A percentile compares a stretch with the other conserved stretches of the same genome.
Conservation (phyloP, 2,329 filamentous ascomycete species). For the Fusarium liriodendri region DNA sequence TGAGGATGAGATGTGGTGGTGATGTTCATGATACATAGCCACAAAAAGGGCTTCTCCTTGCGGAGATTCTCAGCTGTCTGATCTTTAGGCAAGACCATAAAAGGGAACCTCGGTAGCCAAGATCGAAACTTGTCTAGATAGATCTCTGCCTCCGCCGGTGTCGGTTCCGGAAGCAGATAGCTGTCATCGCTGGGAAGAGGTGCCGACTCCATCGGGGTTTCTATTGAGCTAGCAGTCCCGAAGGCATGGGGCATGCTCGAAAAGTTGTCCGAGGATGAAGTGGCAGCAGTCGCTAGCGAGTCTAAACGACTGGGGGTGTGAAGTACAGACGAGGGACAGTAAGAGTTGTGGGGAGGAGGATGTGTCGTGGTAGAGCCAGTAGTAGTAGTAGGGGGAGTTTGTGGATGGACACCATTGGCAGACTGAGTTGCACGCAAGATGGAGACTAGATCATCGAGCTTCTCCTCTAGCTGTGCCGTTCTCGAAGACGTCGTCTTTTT, state of each 20-base stretch:
- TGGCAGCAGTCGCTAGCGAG: slow-evolving; percentile 51
- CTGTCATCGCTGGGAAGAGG: slow-evolving; percentile 30
- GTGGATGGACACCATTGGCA: slow-evolving; percentile 23
- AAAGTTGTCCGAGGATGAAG: slow-evolving; percentile 41
- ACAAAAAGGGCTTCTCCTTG: slow-evolving; percentile 59
- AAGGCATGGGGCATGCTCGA: slow-evolving; percentile 19
- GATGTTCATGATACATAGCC: slow-evolving; percentile 61
- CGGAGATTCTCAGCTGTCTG: slow-evolving; percentile 54
- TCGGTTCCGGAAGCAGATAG: slow-evolving; percentile 44
- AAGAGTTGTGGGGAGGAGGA: slow-evolving; percentile 11
- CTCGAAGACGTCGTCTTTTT: slow-evolving; percentile 50
- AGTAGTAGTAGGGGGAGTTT: slow-evolving; percentile 14
- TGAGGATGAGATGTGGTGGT: slow-evolving; percentile 55
- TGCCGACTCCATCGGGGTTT: slow-evolving; percentile 10
- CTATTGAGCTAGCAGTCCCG: slow-evolving; percentile 4
- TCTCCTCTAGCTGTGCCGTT: slow-evolving; percentile 61
- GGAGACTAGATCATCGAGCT: slow-evolving; percentile 60
- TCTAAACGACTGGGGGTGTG: slow-evolving; percentile 48
- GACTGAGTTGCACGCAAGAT: slow-evolving; percentile 53
- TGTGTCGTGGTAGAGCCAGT: slow-evolving; percentile 6
- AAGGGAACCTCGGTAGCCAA: slow-evolving; percentile 58
- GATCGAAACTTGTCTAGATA: slow-evolving; percentile 55
- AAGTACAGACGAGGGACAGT: slow-evolving; percentile 17
- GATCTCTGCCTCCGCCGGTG: slow-evolving; percentile 52
- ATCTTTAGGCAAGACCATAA: slow-evolving; percentile 54